phyloP scores from a whole-genome alignment of 1,139 yeast species.

The Blastobotrys elegans region DNA sequence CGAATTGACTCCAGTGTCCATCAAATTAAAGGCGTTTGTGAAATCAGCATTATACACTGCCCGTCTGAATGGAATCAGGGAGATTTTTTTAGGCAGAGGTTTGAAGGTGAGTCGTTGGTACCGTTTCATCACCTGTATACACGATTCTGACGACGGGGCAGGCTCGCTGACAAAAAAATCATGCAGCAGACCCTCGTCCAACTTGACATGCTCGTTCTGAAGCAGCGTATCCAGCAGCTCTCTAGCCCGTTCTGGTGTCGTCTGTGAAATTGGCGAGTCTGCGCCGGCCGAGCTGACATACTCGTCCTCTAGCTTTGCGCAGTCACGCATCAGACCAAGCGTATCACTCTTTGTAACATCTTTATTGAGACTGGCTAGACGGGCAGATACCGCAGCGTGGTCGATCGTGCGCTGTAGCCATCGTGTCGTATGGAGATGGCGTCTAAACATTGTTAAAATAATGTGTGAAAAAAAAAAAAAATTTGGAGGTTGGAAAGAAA shows the following conservation, averaged over 20 bases:
- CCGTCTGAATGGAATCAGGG: conserved; percentile 58
- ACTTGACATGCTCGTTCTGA: conserved; percentile 16
- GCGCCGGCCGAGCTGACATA: conserved; percentile 19
- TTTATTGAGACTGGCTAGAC: background rate
- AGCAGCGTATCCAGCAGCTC: conserved; percentile 21
- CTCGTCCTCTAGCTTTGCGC: conserved; percentile 19
- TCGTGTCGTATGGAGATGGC: conserved; percentile 9
- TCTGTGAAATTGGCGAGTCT: conserved; percentile 20
- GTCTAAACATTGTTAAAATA: background rate
- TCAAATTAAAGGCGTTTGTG: conserved; percentile 49
- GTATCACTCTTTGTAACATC: conserved; percentile 5
- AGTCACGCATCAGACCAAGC: conserved; percentile 20
- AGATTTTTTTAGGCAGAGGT: conserved; percentile 41
- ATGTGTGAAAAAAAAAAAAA: conserved; percentile 2
- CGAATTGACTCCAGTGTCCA: conserved; percentile 61
- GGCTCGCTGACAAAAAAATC: conserved; percentile 24
- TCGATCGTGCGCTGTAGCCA: background rate
- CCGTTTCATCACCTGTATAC: conserved; percentile 22
- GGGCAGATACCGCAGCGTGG: background rate
- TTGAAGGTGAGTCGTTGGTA: conserved; percentile 20
- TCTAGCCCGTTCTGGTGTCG: conserved; percentile 19
- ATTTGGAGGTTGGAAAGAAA: background rate
- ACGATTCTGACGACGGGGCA: conserved; percentile 25
- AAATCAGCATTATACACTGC: conserved; percentile 58
- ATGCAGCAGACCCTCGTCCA: conserved; percentile 19